Base-by-base conservation (phyloP, 371 early-diverging fungal genomes). In the Mortierella sp. region DNA sequence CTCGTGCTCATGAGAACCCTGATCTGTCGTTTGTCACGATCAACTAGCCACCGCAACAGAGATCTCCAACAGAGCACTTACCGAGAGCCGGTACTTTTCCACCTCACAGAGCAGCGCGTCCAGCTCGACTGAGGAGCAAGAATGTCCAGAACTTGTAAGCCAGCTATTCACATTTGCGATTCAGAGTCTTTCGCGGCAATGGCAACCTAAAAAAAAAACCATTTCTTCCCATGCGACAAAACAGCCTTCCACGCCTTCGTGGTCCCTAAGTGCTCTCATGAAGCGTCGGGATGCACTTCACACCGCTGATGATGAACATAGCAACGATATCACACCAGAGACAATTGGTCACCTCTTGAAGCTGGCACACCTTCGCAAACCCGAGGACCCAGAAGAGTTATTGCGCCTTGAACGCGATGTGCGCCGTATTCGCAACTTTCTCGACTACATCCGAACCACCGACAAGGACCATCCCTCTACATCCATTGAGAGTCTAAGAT, bases 181-280 rank as follows among this genome's bases (percentile, higher is more conserved):
- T 8, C 8, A 39, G 39, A 39, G 10, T 14, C 39, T 39, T 14
- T 40, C n/a, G 51, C 43, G 6, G 22, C 43, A 3, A 6, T 29
- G 14, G 37, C 44, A 44, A 24, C 28, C 8, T n/a, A 40, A n/a
- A n/a, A n/a, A n/a, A n/a, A n/a, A n/a, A n/a, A n/a, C n/a, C n/a
- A n/a, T n/a, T n/a, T n/a, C n/a, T n/a, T n/a, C n/a, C n/a, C n/a
- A n/a, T n/a, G n/a, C n/a, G n/a, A n/a, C n/a, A 13, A 21, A 2
- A 3, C 25, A 70, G 70, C 63, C 65, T 31, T 56, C 65, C n/a
- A 60, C 39, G 19, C 76, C 76, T 8, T 68, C 76, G 22, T 74
- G 76, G 76, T 74, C 76, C 7, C 60, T 74, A 17, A 51, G 37
- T 44, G 48, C 69, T 14, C 43, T 74, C 24, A 50, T 74, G 60